Base-by-base conservation (phyloP, 75 land plant genomes). In the Ceratopteris richardii region DNA sequence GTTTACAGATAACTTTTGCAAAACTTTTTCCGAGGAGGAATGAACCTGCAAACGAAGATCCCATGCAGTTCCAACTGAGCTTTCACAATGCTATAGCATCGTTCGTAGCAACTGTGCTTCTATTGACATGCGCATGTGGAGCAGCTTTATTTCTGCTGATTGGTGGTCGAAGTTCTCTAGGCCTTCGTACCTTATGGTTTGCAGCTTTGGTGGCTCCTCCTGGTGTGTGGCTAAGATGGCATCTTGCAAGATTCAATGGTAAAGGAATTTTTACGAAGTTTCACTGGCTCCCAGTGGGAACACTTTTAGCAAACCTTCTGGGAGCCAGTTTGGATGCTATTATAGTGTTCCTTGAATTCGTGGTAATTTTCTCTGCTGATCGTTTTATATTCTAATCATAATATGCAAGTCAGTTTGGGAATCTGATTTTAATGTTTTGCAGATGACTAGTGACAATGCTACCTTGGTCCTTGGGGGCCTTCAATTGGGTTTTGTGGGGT, bases 191-290 rank as follows among this genome's bases (percentile, higher is more conserved):
- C 20, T 11, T 76, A 44, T 89, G 80, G 85, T 54, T 87, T 26
- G 89, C 64, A n/a, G 84, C 86, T 63, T 16, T 88, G 17, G 86
- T 93, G 29, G 93, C 69, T 1, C 84, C 95, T 18, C 54, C 71
- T 16, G 98, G 98, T 29, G 98, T 93, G 19, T 93, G 98, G 98
- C 31, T 64, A 20, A 71, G 98, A 39, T 88, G 95, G 95, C 66
- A 46, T 27, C 57, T 88, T 29, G 90, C 90, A 14, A 63, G 85
- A 18, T 60, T 82, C 0, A 93, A 93, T 69, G 98, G 95, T 12
- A 63, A 71, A 63, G 90, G 90, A 16, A 53, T 88, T 33, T 81
- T 84, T 52, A 54, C 16, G 19, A 50, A 64, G 23, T 43, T 82
- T n/a, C 78, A 62, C 61, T 93, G 98, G 98, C 46, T 93, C 1